Conservation (phyloP, 345 rosid genomes). For the Triadica sebifera region DNA sequence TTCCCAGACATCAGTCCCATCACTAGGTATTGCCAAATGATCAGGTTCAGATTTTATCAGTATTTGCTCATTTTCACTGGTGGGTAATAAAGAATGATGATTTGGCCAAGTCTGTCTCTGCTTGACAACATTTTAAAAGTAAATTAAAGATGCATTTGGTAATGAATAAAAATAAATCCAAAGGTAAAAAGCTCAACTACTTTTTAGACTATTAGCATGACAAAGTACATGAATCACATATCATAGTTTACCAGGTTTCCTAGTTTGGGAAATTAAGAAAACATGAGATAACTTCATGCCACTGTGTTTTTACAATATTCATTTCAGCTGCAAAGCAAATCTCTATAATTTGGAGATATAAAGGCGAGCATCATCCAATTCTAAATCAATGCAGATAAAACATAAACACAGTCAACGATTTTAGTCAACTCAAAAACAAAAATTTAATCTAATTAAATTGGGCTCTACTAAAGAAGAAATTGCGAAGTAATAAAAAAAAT, state of each 20-base stretch:
- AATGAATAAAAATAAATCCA: background rate
- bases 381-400: background rate
- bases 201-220: background rate
- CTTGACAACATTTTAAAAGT: constrained; percentile 24
- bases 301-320: background rate
- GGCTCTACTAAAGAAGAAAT: background rate
- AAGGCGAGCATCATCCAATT: background rate
- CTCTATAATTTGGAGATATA: background rate
- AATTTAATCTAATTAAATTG: background rate
- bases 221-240: background rate
- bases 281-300: background rate
- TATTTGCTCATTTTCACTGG: constrained; percentile 39
- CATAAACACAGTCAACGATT: background rate
- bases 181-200: background rate
- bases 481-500: background rate
- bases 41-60: constrained; percentile 33
- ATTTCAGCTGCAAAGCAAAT: background rate
- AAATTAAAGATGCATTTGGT: background rate
- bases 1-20: constrained; percentile 98
- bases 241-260: background rate
- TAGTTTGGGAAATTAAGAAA: background rate
- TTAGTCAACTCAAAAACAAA: background rate
- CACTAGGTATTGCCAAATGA: constrained; percentile 79
- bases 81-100: constrained; percentile 47
- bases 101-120: constrained; percentile 61